Base-by-base conservation (phyloP, 768 basidiomycete species). In the Suillus clintonianus region DNA sequence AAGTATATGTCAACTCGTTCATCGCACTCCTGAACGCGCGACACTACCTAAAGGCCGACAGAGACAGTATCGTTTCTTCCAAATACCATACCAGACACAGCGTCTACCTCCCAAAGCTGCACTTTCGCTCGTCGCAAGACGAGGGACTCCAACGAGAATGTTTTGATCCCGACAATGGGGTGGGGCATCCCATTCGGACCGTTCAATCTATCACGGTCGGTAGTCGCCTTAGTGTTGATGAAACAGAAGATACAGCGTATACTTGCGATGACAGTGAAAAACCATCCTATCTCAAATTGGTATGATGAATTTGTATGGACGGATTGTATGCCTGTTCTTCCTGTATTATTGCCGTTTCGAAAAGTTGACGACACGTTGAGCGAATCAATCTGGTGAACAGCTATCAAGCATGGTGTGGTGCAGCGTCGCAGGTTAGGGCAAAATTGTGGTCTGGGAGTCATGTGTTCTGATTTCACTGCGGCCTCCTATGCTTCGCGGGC, bases 1-100 rank as follows among this genome's bases (percentile, higher is more conserved):
- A 37, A 59, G 57, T 59, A 27, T 59, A 59, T 39, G 57, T 42
- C 24, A 59, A 59, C 39, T 37, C 57, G 4, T 59, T 4, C 39
- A 15, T 59, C 14, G 57, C 57, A 41, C 57, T 59, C 27, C 22
- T 59, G 24, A 59, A 59, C 15, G 39, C 57, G 4, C 57, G 57
- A 34, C 24, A 59, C 39, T 59, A 59, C 22, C 37, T 42, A 13
- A 14, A 36, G 9, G 1, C 32, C 27, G 19, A 30, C 10, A 22
- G 22, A 27, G 47, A 4, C 24, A 27, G 11, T 14, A 48, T 22
- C 22, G 22, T 13, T 22, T 47, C 45, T 47, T 7, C 22, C 22
- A 13, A 22, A 3, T 47, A 5, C 11, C n/a, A 45, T 4, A 45
- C 10, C 43, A 19, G n/a, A 10, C 45, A 8, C 9, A n/a, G 22